phyloP scores from a whole-genome alignment of 176 grass and related monocot species.

The Carex myosuroides region DNA sequence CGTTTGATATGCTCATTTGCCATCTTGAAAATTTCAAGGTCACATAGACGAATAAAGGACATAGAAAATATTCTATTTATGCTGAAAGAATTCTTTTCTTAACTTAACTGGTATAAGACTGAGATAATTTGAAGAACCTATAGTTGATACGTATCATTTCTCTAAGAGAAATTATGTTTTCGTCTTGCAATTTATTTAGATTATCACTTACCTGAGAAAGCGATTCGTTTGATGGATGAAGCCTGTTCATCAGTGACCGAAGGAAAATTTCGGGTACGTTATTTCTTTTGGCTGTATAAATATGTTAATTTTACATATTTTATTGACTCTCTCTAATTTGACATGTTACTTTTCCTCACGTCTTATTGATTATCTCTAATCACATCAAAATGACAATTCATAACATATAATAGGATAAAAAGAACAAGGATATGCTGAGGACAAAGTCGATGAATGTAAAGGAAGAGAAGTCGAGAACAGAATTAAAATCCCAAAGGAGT shows the following conservation, averaged over 20 bases:
- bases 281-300: constrained; percentile 26
- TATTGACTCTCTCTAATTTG: constrained; percentile 40
- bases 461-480: constrained; percentile 54
- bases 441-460: constrained; percentile 22
- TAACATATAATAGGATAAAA: constrained; percentile 31
- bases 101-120: neutral
- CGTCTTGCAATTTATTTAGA: constrained; percentile 19
- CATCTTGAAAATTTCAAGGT: neutral
- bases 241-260: constrained; percentile 56
- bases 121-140: neutral
- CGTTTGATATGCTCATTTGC: neutral
- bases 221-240: constrained; percentile 58
- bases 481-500: constrained; percentile 41
- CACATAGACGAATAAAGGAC: neutral
- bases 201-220: constrained; percentile 53
- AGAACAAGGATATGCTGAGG: constrained; percentile 37
- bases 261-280: constrained; percentile 44
- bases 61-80: neutral
- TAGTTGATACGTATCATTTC: neutral
- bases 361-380: constrained; percentile 40
- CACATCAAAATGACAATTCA: constrained; percentile 44
- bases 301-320: constrained; percentile 19
- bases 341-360: constrained; percentile 26
- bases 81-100: neutral
- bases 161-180: neutral